A percentile compares a stretch with the other conserved stretches of the same genome.
Evolutionary conservation across 2,329 filamentous ascomycete species (phyloP).

Genomic region (Chaetomiaceae sp.): DNA sequence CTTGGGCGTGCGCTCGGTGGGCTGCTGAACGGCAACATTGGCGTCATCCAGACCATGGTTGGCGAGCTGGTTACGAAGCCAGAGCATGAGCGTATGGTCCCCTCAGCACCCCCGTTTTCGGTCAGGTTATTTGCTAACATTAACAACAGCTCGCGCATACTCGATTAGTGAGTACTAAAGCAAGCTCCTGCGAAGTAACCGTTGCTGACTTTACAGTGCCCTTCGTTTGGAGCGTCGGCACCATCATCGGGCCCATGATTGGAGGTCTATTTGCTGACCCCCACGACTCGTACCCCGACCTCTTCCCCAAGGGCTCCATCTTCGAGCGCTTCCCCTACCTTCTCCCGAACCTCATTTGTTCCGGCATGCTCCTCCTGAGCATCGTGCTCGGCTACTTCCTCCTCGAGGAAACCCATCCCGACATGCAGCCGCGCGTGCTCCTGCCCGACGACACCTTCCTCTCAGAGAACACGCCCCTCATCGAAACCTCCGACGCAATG

Average conservation of each 20-base stretch:
- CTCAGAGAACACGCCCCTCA: slow-evolving; percentile 67
- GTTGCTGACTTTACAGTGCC: slow-evolving; percentile 51
- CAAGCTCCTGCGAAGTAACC: not conserved
- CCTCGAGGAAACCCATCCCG: slow-evolving; percentile 84
- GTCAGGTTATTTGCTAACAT: slow-evolving; percentile 17
- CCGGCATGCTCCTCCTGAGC: slow-evolving; percentile 68
- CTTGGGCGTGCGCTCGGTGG: slow-evolving; percentile 72
- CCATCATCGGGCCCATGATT: slow-evolving; percentile 82
- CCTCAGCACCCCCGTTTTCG: not conserved
- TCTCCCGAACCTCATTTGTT: slow-evolving; percentile 83
- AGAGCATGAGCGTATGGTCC: slow-evolving; percentile 73
- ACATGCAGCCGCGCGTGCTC: slow-evolving; percentile 58
- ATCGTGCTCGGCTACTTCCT: slow-evolving; percentile 76
- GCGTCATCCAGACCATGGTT: slow-evolving; percentile 89
- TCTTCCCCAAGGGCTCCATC: slow-evolving; percentile 63
- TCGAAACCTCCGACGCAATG: slow-evolving; percentile 69
- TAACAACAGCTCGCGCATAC: slow-evolving; percentile 66
- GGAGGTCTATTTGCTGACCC: slow-evolving; percentile 84
- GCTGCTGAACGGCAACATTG: slow-evolving; percentile 85
- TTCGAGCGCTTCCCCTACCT: slow-evolving; percentile 82
- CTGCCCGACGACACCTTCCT: slow-evolving; percentile 47
- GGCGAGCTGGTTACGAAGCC: slow-evolving; percentile 79
- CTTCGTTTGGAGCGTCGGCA: slow-evolving; percentile 88
- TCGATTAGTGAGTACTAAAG: slow-evolving; percentile 52
- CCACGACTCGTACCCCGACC: slow-evolving; percentile 63